Percentiles rank a stretch among this genome's conserved stretches.
Evolutionary conservation across 139 green algal genomes (phyloP).

Genomic region (Volvox africanus): DNA sequence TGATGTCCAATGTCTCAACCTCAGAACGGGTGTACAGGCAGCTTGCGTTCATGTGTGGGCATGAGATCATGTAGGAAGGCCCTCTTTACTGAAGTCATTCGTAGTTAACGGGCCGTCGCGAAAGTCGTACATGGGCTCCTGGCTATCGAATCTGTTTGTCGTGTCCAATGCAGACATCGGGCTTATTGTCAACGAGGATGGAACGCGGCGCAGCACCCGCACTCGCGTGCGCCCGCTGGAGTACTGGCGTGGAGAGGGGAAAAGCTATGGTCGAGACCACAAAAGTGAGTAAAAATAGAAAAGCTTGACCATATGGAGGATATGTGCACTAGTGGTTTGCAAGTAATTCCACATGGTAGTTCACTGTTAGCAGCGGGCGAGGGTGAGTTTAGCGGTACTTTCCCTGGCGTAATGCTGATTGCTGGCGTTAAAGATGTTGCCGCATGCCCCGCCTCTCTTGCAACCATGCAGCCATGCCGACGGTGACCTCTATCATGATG

Average conservation of each 20-base stretch:
- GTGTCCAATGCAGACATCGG: slow-evolving; percentile 50
- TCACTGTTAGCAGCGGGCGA: neutral
- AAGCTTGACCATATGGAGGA: neutral
- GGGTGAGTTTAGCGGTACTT: no score
- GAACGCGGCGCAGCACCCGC: slow-evolving; percentile 61
- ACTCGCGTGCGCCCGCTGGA: slow-evolving; percentile 57
- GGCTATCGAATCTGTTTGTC: no score
- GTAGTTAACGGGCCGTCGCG: no score
- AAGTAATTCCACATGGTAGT: neutral
- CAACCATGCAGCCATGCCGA: slow-evolving; percentile 42
- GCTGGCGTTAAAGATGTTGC: no score
- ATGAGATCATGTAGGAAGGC: no score
- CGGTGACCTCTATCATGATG: slow-evolving; percentile 49
- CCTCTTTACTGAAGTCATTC: no score
- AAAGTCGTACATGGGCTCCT: no score
- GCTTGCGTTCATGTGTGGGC: no score
- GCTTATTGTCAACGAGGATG: slow-evolving; percentile 43
- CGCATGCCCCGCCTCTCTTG: neutral
- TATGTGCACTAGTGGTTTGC: neutral
- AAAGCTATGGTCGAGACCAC: slow-evolving; percentile 57
- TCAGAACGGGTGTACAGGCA: no score
- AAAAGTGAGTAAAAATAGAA: slow-evolving; percentile 50
- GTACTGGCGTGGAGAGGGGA: slow-evolving; percentile 74
- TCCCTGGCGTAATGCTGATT: no score
- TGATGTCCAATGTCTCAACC: no score